Percentiles rank a stretch among this genome's conserved stretches.
These are phyloP conservation scores for Ophiocordyceps camponoti-rufipedis DNA, from an alignment of 2,329 filamentous ascomycete genomes.

Conservation along the genomic window DNA sequence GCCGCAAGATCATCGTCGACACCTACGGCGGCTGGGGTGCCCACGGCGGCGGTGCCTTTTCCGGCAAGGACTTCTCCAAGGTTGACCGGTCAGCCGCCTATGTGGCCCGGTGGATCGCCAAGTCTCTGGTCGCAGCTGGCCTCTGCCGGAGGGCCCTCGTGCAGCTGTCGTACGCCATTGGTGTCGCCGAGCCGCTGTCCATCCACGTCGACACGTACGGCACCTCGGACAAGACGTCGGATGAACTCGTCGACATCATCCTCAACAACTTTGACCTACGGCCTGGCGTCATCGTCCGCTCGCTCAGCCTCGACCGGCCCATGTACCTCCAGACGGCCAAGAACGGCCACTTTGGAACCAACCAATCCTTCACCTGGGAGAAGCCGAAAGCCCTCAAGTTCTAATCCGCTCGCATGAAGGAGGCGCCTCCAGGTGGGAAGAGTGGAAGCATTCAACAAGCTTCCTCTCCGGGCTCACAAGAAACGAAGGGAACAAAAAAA, in stretches of 20 bases:
- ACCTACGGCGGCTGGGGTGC: conserved; percentile 99
- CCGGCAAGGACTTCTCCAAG: conserved; percentile 99
- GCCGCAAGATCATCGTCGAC: conserved; percentile 98
- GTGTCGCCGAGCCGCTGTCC: conserved; percentile 93
- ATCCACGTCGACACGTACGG: conserved; percentile 97
- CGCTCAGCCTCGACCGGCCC: conserved; percentile 84
- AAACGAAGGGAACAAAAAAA: neutral
- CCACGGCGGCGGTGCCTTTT: conserved; percentile 99
- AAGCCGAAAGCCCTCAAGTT: conserved; percentile 88
- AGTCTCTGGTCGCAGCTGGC: conserved; percentile 80
- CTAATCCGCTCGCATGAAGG: conserved; percentile 29
- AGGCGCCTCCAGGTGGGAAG: neutral
- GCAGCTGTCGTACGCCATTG: conserved; percentile 98
- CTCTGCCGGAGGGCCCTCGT: conserved; percentile 86
- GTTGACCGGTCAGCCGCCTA: conserved; percentile 97
- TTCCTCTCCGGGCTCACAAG: conserved; percentile 7
- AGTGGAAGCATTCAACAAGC: conserved; percentile 23
- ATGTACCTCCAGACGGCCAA: conserved; percentile 98
- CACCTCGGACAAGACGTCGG: conserved; percentile 73
- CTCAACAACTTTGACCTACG: conserved; percentile 92
- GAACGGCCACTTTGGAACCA: conserved; percentile 96
- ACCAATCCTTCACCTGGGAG: conserved; percentile 97
- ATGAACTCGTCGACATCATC: conserved; percentile 92
- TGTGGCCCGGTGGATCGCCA: conserved; percentile 95
- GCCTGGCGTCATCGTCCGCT: conserved; percentile 95